Evolutionary conservation across 345 rosid species (phyloP), one percentile per base, ranked within the genome.

Genomic region (Clarkia xantiana): DNA sequence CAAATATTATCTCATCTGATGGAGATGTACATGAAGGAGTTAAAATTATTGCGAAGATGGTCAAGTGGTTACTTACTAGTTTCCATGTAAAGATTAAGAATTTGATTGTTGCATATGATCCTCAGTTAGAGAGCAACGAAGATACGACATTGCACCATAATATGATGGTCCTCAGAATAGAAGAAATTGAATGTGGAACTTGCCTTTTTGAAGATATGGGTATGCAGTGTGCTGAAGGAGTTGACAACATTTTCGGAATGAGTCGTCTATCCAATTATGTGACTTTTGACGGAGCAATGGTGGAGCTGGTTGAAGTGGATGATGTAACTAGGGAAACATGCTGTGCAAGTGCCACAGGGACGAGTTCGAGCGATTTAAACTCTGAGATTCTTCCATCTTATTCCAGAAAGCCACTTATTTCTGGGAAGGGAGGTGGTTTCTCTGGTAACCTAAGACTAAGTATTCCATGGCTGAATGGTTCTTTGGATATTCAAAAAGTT

Each of bases 381-480:
- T 55, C 69, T 0, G 51, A 36, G 14, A 38, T 36, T 25, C 42
- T 25, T 46, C 66, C 49, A 12, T 55, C 74, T 58, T 61, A 67
- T 61, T 57, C 59, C 42, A 65, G 72, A 39, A 71, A 60, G 55
- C 75, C 81, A 52, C 75, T 91, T 55, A 38, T 81, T 66, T 71
- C 69, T 23, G 82, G 94, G 47, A 61, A 66, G 56, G 62, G 67
- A 67, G 93, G 77, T 62, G 85, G 93, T 60, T 73, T 86, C 68
- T 83, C 96, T 6, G 98, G 98, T 59, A 74, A 70, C 64, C 54
- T 91, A 57, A 83, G 66, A 62, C 72, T 86, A 49, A 86, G 84
- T 68, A 86, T 91, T 62, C 98, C 98, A 45, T 91, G 96, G 91
- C 79, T 67, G 68, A 71, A 91, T 70, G 98, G 96, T 72, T 77